These are phyloP conservation scores for Plasmodium adleri DNA, from an alignment of 169 alveolate genomes.

Conservation along the genomic window DNA sequence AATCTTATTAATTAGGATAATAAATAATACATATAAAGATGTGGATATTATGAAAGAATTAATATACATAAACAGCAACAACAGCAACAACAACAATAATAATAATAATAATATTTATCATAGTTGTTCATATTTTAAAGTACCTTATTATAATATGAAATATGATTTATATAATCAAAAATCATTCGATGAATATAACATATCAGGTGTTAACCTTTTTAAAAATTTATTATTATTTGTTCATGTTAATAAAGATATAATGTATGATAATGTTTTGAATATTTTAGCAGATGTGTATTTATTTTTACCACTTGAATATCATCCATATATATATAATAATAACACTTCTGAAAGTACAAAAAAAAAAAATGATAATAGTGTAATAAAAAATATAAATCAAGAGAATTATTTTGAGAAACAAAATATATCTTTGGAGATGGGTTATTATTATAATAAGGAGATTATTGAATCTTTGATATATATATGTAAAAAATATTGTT, in stretches of 20 bases:
- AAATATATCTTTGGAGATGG: slow-evolving; percentile 6
- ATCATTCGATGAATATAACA: slow-evolving; percentile 22
- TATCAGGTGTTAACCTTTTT: slow-evolving; percentile 59
- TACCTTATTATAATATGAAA: background rate
- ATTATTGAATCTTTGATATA: slow-evolving; percentile 35
- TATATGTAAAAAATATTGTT: slow-evolving; percentile 25
- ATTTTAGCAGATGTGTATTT: slow-evolving; percentile 19
- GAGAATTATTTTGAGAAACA: background rate
- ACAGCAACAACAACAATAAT: background rate
- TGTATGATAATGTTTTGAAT: slow-evolving; percentile 34
- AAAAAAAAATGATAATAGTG: background rate
- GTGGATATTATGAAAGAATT: slow-evolving; percentile 19
- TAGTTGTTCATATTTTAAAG: too few species aligned
- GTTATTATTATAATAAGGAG: slow-evolving; percentile 36
- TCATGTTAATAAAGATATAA: slow-evolving; percentile 16
- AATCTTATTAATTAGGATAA: slow-evolving; percentile 12
- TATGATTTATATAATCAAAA: slow-evolving; percentile 25
- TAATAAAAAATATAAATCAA: background rate
- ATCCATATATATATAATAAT: slow-evolving; percentile 48
- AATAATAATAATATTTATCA: too few species aligned
- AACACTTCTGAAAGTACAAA: background rate
- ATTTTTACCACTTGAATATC: slow-evolving; percentile 36
- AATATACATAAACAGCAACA: slow-evolving; percentile 3
- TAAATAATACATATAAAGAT: slow-evolving; percentile 14
- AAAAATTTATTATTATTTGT: slow-evolving; percentile 50